Base-by-base conservation (phyloP, 106 monocot species). In the Dendrobium nobile region DNA sequence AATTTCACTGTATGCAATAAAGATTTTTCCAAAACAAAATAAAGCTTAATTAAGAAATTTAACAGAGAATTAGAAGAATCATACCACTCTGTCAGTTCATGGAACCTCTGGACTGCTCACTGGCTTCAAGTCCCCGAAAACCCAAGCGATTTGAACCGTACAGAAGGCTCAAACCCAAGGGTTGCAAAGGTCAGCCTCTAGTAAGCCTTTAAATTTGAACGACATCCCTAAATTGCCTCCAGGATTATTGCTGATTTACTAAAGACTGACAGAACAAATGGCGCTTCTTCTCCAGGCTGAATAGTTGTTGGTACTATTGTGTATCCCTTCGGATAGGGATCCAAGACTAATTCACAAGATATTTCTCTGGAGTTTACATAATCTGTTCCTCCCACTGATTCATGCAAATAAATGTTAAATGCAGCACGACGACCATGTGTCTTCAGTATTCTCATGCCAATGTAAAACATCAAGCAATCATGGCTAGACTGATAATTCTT, bases 301-400 rank as follows among this genome's bases (percentile, higher is more conserved):
- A 98, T 92, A 2, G 98, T 98, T 20, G 98, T 95, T 7, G 98
- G 98, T 19, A 98, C 91, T 82, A 98, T 98, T 56, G 98, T 92
- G 82, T 98, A 98, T 45, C 98, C 94, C 78, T 92, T 98, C 0
- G 95, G 77, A 85, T 98, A 91, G 41, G 98, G 98, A 51, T 98
- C 98, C 72, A 98, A 82, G 17, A 98, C 98, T 75, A 98, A 79
- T 72, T 98, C 98, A 85, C 95, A 98, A 37, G 94, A 98, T 47
- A 98, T 89, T 78, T 98, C 98, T 80, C 98, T 94, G n/a, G 98
- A 98, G 75, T 98, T 98, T 7, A 98, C 98, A 79, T 98, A 98
- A 86, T 98, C 98, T 9, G 98, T 95, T 61, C 98, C 98, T 33
- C 98, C 98, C 65, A 95, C 91, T 20, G 98, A 95, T 83, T 98